phyloP scores from a whole-genome alignment of 2,329 filamentous ascomycete species.

The Fusarium succisae region DNA sequence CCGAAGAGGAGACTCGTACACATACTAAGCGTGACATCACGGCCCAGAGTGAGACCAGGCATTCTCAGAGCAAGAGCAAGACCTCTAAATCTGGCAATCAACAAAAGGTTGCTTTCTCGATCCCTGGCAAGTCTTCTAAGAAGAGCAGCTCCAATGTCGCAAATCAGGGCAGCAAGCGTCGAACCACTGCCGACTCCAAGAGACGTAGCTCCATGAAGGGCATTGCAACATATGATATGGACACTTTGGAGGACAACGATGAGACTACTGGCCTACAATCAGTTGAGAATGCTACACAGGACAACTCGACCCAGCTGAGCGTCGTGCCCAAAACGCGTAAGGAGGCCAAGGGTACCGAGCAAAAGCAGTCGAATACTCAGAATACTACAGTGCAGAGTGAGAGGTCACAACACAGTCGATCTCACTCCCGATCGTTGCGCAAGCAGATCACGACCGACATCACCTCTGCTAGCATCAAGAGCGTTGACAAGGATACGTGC shows the following conservation, averaged over 20 bases:
- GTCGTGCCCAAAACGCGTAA: constrained; percentile 41
- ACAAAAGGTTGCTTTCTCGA: constrained; percentile 55
- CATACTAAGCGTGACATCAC: constrained; percentile 44
- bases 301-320: constrained; percentile 47
- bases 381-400: constrained; percentile 39
- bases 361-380: constrained; percentile 31
- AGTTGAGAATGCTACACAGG: constrained; percentile 48
- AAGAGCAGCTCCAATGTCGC: constrained; percentile 47
- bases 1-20: constrained; percentile 42
- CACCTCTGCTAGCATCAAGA: constrained; percentile 38
- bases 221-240: constrained; percentile 34
- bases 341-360: constrained; percentile 26
- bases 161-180: constrained; percentile 56
- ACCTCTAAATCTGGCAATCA: constrained; percentile 38
- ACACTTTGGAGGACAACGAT: constrained; percentile 46
- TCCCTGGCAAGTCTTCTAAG: constrained; percentile 49
- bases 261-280: constrained; percentile 50
- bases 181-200: constrained; percentile 41
- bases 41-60: constrained; percentile 43
- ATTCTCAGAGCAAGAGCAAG: constrained; percentile 43
- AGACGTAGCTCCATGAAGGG: constrained; percentile 35
- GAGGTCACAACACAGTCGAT: constrained; percentile 39
- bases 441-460: constrained; percentile 39
- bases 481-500: constrained; percentile 46
- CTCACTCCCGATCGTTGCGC: constrained; percentile 41